Conservation (phyloP, 2,329 filamentous ascomycete genomes). For the Juglanconis oblonga region DNA sequence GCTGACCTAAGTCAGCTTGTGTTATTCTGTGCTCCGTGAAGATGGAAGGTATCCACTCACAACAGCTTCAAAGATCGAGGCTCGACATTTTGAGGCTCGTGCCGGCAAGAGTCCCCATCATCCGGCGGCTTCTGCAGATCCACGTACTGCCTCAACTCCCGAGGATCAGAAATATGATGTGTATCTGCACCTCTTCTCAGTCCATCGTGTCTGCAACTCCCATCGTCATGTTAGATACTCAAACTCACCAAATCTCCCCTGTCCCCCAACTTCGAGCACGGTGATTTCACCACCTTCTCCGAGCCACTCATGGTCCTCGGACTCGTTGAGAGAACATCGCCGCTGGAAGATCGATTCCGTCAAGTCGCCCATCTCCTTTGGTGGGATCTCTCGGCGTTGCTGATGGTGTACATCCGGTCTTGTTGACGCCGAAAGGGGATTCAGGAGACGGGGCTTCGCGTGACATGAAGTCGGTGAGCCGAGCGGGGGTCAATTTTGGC, state of each 20-base stretch:
- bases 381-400: constrained; percentile 4
- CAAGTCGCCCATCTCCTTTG: constrained; percentile 16
- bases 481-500: neutral
- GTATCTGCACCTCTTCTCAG: constrained; percentile 2
- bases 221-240: neutral
- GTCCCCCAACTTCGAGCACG: constrained; percentile 15
- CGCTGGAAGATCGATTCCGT: constrained; percentile 12
- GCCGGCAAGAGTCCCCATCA: constrained; percentile 6
- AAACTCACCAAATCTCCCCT: constrained; percentile 12
- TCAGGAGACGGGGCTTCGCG: neutral
- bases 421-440: constrained; percentile 3
- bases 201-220: neutral
- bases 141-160: constrained; percentile 4
- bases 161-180: constrained; percentile 1
- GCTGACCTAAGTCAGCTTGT: neutral
- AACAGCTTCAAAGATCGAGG: constrained; percentile 14
- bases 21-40: neutral
- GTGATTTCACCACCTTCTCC: constrained; percentile 5
- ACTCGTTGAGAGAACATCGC: constrained; percentile 9
- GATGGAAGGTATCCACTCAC: constrained; percentile 1
- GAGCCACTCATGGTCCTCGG: constrained; percentile 11
- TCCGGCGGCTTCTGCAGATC: constrained; percentile 4
- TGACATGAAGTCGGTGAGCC: constrained; percentile 5
- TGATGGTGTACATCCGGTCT: constrained; percentile 7
- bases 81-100: neutral